phyloP scores from a whole-genome alignment of 257 asterid species.

The Avicennia marina region DNA sequence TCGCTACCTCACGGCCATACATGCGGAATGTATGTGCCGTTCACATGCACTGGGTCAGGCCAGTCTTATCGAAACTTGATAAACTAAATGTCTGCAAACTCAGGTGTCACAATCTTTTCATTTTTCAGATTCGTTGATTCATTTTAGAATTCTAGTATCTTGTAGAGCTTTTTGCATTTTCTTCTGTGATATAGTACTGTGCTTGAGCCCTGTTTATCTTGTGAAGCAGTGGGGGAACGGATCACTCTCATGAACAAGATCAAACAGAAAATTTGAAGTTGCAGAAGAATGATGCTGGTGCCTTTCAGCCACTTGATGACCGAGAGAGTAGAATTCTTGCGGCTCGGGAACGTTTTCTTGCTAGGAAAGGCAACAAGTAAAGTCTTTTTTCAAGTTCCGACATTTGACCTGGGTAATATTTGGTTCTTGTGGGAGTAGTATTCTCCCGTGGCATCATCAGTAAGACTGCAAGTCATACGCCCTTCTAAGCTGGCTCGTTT shows the following conservation, averaged over 20 bases:
- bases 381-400: too few species aligned
- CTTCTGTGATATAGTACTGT: background rate
- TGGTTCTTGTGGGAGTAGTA: too few species aligned
- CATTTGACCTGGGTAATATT: too few species aligned
- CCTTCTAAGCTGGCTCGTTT: too few species aligned
- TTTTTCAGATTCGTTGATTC: background rate
- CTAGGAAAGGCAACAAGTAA: conserved; percentile 22
- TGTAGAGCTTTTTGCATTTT: background rate
- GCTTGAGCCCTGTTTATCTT: conserved; percentile 12
- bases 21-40: conserved; percentile 87
- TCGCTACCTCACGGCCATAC: conserved; percentile 75
- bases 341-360: conserved; percentile 53
- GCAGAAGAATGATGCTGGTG: conserved; percentile 26
- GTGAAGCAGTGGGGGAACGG: conserved; percentile 50
- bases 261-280: conserved; percentile 24
- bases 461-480: too few species aligned
- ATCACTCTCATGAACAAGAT: conserved; percentile 24
- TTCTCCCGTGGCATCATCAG: too few species aligned
- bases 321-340: conserved; percentile 34
- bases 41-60: conserved; percentile 80
- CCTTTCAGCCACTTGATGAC: conserved; percentile 28
- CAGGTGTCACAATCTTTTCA: conserved; percentile 39
- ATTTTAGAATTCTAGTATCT: background rate
- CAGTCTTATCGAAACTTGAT: conserved; percentile 63
- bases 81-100: conserved; percentile 57